phyloP scores from a whole-genome alignment of 495 filamentous ascomycete genomes.

The Xylaria sp. region DNA sequence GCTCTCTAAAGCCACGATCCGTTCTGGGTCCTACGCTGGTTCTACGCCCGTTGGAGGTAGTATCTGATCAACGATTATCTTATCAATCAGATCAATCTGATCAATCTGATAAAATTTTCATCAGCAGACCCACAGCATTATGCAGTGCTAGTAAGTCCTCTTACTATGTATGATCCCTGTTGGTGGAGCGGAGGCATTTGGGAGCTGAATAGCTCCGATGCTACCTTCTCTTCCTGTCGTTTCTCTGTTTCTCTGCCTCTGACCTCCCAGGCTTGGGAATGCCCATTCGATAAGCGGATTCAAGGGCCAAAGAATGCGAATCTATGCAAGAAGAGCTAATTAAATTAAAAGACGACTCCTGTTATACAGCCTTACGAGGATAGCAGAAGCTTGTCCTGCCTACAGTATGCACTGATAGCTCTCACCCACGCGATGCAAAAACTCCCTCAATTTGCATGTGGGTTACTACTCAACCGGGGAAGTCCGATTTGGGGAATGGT shows the following conservation, averaged over 20 bases:
- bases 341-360: no score
- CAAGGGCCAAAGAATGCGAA: neutral
- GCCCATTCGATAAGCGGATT: neutral
- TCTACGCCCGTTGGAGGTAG: neutral
- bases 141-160: constrained; percentile 3
- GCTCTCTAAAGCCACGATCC: neutral
- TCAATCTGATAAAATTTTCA: constrained; percentile 28
- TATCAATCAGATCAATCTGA: constrained; percentile 29
- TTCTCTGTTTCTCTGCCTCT: neutral
- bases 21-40: neutral
- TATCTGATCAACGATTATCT: constrained; percentile 24
- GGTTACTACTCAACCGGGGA: neutral
- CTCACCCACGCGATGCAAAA: neutral
- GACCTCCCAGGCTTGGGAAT: neutral
- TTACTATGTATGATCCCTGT: neutral
- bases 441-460: neutral
- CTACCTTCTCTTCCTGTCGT: neutral
- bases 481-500: constrained; percentile 18
- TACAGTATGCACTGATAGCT: neutral
- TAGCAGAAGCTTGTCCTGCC: neutral
- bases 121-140: neutral
- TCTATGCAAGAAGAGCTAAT: neutral
- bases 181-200: neutral
- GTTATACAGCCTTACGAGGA: no score
- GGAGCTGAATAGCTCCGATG: neutral